phyloP scores from a whole-genome alignment of 75 land plant species.

The Chamaecyparis obtusa region DNA sequence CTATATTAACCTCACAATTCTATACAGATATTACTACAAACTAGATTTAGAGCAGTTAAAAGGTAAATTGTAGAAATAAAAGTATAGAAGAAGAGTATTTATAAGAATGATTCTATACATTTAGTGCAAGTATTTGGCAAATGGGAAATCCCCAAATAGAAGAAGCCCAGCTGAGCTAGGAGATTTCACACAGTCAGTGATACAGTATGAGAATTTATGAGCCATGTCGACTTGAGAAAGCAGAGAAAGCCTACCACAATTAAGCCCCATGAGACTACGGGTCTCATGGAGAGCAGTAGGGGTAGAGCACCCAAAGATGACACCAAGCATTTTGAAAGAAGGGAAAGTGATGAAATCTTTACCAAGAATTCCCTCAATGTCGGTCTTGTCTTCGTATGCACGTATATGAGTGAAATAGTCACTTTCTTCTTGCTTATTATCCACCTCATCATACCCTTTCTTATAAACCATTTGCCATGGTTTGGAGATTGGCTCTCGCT shows the following conservation, averaged over 20 bases:
- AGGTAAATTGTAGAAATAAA: no score
- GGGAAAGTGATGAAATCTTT: neutral
- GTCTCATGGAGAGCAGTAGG: constrained; percentile 22
- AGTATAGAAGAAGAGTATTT: no score
- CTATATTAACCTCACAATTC: no score
- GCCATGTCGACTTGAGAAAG: constrained; percentile 26
- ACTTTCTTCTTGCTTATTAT: no score
- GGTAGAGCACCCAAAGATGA: constrained; percentile 42
- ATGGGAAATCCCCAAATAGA: constrained; percentile 54
- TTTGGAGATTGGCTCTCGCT: no score
- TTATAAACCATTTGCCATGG: no score
- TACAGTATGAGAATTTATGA: constrained; percentile 74
- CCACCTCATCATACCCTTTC: no score
- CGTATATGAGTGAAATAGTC: no score
- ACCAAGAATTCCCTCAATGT: constrained; percentile 41
- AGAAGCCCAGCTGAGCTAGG: constrained; percentile 46
- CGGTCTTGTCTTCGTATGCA: constrained; percentile 60
- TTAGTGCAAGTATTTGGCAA: constrained; percentile 40
- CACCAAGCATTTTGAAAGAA: neutral
- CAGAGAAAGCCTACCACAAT: constrained; percentile 61
- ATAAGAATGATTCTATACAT: no score
- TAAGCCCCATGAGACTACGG: constrained; percentile 72
- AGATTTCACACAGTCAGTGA: constrained; percentile 32
- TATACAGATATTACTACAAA: no score
- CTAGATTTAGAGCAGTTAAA: no score